Evolutionary conservation across 495 filamentous ascomycete genomes (phyloP), one percentile per base, ranked within the genome.

Genomic region (Xylona heveae): DNA sequence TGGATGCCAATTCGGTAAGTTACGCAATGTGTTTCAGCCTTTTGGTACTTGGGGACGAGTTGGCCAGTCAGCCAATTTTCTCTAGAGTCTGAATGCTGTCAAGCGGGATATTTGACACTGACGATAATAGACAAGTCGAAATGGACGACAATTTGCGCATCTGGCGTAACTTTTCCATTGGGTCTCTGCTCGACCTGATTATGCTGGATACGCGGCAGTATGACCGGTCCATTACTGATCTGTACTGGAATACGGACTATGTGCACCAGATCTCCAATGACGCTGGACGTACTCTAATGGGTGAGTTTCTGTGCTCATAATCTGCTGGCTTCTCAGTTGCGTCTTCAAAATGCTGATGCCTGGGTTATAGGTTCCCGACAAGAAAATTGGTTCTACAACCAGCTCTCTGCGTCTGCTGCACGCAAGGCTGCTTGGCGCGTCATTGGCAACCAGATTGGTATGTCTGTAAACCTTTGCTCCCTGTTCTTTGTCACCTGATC

Each of bases 81-180:
- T n/a, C n/a, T n/a, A n/a, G n/a, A n/a, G n/a, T n/a, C n/a, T n/a
- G n/a, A n/a, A n/a, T n/a, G n/a, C n/a, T n/a, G n/a, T n/a, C n/a
- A n/a, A n/a, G n/a, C n/a, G n/a, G n/a, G n/a, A n/a, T n/a, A n/a
- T n/a, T n/a, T n/a, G 12, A 17, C 28, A 8, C 24, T 30, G 28
- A 30, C 9, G 8, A 30, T 30, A 7, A 33, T 9, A 53, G 68
- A 15, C 68, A 70, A 45, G 61, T 71, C 19, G 68, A 73, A 24
- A 70, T 77, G 58, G 71, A 77, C 43, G 71, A 77, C 48, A 70
- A 68, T 36, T 52, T 77, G 14, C 64, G 72, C 25, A 65, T 78
- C 44, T 78, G 72, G 73, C 60, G 73, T 12, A 50, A 45, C 24
- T 77, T 78, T 50, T 53, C 62, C 29, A 59, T 78, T 40, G 73